Evolutionary conservation across 768 basidiomycete genomes (phyloP), one percentile per base, ranked within the genome.

Genomic region (Mycena vitilis): DNA sequence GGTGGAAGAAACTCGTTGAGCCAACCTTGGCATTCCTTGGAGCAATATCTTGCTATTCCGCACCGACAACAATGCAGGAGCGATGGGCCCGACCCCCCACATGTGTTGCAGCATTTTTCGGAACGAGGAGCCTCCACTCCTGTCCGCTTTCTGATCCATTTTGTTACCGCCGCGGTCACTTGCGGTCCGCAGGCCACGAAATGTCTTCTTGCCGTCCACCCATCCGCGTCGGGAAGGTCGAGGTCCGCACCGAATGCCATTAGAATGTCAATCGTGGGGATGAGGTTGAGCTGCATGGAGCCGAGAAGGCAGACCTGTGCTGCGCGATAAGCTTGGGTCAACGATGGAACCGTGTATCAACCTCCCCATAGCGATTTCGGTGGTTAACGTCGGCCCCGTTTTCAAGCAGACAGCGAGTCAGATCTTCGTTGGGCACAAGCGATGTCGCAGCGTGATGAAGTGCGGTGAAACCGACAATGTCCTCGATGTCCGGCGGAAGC

Each of bases 11-110:
- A 65, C 8, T 8, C 30, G 42, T 47, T 34, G 36, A 38, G 52
- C 85, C 5, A 71, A 87, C 88, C 77, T 75, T 89, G 89, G 68
- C 89, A 89, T 38, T 82, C 83, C 1, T 76, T 70, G 8, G 87
- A 87, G 63, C 89, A 90, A 68, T 90, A 90, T 25, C 83, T 76
- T 6, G 78, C 80, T 0, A 84, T 73, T 18, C 79, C 80, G 57
- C 89, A 89, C 36, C 78, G 76, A 4, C 75, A 68, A 60, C 88
- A 88, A 57, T 76, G 77, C 72, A 79, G 85, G 64, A 88, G 64
- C 18, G 77, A 67, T 73, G 73, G 30, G 70, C 70, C 59, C 84
- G 85, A 6, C 67, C 57, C 48, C 5, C 66, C 60, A 48, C 71
- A 71, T 13, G 18, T 22, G 22, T 82, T 84, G 66, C 88, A 90